Evolutionary conservation across 2,329 filamentous ascomycete genomes (phyloP).

Genomic region (Leptographium galeiforme): DNA sequence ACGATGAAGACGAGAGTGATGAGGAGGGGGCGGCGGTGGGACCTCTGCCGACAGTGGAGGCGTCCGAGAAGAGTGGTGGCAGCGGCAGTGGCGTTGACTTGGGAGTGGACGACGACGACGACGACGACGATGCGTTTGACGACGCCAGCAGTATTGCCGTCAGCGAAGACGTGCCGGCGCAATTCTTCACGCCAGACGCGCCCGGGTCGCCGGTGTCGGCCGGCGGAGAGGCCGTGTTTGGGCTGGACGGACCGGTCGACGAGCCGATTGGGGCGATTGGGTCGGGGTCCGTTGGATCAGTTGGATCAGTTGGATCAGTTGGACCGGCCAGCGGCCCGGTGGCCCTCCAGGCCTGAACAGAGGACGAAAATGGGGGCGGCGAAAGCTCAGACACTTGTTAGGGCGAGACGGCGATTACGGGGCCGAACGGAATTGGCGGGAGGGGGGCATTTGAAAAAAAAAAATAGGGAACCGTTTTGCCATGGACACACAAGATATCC

Average conservation of each 20-base stretch:
- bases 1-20: slow-evolving; percentile 45
- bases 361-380: no score
- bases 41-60: slow-evolving; percentile 38
- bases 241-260: neutral
- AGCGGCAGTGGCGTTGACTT: slow-evolving; percentile 12
- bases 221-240: neutral
- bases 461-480: neutral
- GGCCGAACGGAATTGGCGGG: no score
- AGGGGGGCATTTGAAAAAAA: neutral
- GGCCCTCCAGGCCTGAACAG: no score
- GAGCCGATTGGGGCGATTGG: no score
- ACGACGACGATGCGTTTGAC: neutral
- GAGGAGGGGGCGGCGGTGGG: slow-evolving; percentile 42
- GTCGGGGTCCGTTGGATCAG: no score
- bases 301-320: no score
- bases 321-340: no score
- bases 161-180: slow-evolving; percentile 16
- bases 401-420: no score
- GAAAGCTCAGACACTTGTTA: no score
- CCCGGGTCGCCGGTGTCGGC: slow-evolving; percentile 17
- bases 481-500: neutral
- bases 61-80: slow-evolving; percentile 15
- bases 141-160: slow-evolving; percentile 7
- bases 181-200: slow-evolving; percentile 29
- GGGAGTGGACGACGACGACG: slow-evolving; percentile 4